Percentiles rank a stretch among this genome's conserved stretches.
Conservation (phyloP, 768 basidiomycete genomes). For the Suillus decipiens region DNA sequence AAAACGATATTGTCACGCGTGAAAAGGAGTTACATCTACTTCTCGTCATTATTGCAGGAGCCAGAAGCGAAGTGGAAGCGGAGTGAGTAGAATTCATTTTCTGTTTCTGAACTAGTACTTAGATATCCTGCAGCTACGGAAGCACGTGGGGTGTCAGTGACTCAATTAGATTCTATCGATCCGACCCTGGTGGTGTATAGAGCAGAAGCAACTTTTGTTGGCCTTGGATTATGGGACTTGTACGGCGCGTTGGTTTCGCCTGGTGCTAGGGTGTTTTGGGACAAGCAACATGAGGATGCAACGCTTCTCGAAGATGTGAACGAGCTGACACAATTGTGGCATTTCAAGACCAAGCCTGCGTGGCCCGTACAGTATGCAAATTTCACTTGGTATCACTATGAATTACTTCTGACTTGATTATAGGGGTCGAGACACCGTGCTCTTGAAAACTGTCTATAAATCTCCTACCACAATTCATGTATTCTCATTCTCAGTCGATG, state of each 20-base stretch:
- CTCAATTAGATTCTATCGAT: conserved; percentile 96
- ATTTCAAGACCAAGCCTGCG: conserved; percentile 85
- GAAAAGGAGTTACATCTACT: conserved; percentile 94
- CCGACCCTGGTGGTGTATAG: conserved; percentile 94
- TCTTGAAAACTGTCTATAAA: conserved; percentile 96
- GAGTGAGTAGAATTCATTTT: conserved; percentile 50
- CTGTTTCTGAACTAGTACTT: conserved; percentile 9
- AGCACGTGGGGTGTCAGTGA: conserved; percentile 86
- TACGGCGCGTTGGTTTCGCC: conserved; percentile 86
- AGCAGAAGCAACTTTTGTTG: conserved; percentile 96
- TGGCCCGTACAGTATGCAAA: conserved; percentile 88
- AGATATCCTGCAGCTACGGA: conserved; percentile 63
- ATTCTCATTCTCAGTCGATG: conserved; percentile 93
- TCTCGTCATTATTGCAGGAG: conserved; percentile 94
- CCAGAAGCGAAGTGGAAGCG: conserved; percentile 97
- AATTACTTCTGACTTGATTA: conserved; percentile 10
- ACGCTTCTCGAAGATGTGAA: conserved; percentile 85
- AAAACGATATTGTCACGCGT: conserved; percentile 87
- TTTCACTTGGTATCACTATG: conserved; percentile 12
- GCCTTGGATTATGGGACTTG: conserved; percentile 93
- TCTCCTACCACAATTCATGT: conserved; percentile 94
- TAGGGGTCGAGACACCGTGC: conserved; percentile 87
- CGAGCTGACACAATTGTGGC: conserved; percentile 91
- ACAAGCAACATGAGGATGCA: conserved; percentile 87
- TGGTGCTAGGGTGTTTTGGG: conserved; percentile 83